These are phyloP conservation scores for Exophiala aquamarina DNA, from an alignment of 2,329 filamentous ascomycete species.

Conservation along the genomic window DNA sequence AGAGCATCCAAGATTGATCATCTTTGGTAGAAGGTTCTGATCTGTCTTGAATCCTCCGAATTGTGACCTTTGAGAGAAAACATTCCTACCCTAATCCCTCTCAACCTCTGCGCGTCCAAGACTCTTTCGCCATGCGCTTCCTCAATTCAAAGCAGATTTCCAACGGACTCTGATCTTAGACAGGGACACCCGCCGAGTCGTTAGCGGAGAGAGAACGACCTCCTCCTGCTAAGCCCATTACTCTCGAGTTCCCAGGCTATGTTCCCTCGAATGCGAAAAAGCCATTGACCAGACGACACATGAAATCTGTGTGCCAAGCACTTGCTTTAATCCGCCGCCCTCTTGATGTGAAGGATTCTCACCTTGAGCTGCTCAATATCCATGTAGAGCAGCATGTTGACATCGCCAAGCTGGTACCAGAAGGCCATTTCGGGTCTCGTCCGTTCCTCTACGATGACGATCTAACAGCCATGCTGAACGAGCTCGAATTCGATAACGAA, in stretches of 20 bases:
- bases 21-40: too few relatives aligned
- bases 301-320: conserved; percentile 41
- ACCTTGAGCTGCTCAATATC: conserved; percentile 44
- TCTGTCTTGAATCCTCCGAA: too few relatives aligned
- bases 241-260: conserved; percentile 53
- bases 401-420: conserved; percentile 37
- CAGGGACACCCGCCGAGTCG: conserved; percentile 12
- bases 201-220: conserved; percentile 41
- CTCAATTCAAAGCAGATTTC: too few relatives aligned
- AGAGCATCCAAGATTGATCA: too few relatives aligned
- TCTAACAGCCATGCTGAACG: conserved; percentile 33
- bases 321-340: conserved; percentile 45
- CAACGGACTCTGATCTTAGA: conserved; percentile 3
- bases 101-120: conserved; percentile 1
- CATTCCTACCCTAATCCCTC: too few relatives aligned
- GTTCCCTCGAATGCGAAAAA: conserved; percentile 37
- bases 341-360: conserved; percentile 40
- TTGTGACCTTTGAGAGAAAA: too few relatives aligned
- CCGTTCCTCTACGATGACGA: conserved; percentile 37
- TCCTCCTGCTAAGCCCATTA: conserved; percentile 50
- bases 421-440: conserved; percentile 34
- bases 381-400: conserved; percentile 38
- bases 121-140: too few relatives aligned
- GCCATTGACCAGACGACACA: conserved; percentile 36
- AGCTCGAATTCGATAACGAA: conserved; percentile 56